Evolutionary conservation across 306 rosid genomes (phyloP), one percentile per base, ranked within the genome.

Genomic region (Purshia tridentata): DNA sequence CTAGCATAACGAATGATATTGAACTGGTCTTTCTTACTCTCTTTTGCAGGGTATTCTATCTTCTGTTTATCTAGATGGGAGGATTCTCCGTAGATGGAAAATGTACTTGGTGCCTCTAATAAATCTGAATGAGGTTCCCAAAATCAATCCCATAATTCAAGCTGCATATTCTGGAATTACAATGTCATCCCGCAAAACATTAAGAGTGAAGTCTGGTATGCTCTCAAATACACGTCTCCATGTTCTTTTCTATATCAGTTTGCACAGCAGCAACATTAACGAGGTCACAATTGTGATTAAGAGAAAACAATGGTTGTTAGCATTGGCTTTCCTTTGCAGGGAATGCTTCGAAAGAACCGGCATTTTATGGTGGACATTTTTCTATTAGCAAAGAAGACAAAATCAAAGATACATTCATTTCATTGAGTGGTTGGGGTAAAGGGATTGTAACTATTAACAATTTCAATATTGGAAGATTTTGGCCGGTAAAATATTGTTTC

Each of bases 401-500:
- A 59, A 53, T 78, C 73, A 86, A 85, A 86, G 98, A 94, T 77
- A 89, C 97, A 22, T 94, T 76, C 77, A 39, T 94, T 65, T 91
- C 98, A 76, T 82, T 94, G 73, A 77, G 51, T 6, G 91, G 84
- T 6, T 91, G 96, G 98, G 86, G 90, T 10, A 94, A 91, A 85
- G 98, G 98, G 73, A 59, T 94, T 69, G 97, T 83, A 23, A 88
- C 83, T 77, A 80, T 91, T 59, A 89, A 94, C 77, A 85, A 88
- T 65, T 94, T 91, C 78, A 89, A 89, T 69, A 51, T 94, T 2
- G 98, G 97, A 81, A 91, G 96, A 85, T 94, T 82, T 81, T 94
- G 98, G 98, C 98, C 91, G 90, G 97, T 91, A 91, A 75, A 82
- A 16, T 49, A 18, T 42, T 64, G 51, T 13, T 64, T 16, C 66